Evolutionary conservation across 106 monocot species (phyloP).

Genomic region (Dendrobium officinale): DNA sequence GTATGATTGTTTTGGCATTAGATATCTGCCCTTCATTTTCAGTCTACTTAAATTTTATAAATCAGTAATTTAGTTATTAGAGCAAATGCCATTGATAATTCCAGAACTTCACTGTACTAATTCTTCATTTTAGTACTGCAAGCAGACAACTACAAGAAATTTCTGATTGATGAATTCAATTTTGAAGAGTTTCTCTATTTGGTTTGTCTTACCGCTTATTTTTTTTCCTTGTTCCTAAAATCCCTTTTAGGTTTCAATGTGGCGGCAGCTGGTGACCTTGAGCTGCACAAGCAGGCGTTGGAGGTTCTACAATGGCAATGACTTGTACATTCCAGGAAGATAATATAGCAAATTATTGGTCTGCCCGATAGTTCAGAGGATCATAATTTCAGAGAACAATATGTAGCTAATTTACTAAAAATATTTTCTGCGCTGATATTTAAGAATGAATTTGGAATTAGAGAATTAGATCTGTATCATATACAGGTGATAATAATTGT

Average conservation of each 20-base stretch:
- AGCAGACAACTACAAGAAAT: neutral
- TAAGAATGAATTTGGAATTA: no score
- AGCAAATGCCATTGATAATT: neutral
- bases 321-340: neutral
- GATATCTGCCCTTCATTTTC: neutral
- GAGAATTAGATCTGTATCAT: no score
- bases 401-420: no score
- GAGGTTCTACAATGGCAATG: slow-evolving; percentile 56
- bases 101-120: neutral
- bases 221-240: neutral
- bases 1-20: slow-evolving; percentile 26
- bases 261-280: slow-evolving; percentile 76
- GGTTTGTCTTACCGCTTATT: neutral
- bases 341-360: neutral
- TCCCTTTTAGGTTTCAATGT: slow-evolving; percentile 73
- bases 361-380: neutral
- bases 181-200: neutral
- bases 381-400: neutral
- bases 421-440: no score
- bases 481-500: no score
- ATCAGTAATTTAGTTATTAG: neutral
- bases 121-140: neutral
- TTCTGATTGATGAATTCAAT: neutral
- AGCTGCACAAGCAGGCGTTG: slow-evolving; percentile 56
- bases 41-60: neutral